Evolutionary conservation across 2,329 filamentous ascomycete species (phyloP).

Genomic region (Didymella segeticola): DNA sequence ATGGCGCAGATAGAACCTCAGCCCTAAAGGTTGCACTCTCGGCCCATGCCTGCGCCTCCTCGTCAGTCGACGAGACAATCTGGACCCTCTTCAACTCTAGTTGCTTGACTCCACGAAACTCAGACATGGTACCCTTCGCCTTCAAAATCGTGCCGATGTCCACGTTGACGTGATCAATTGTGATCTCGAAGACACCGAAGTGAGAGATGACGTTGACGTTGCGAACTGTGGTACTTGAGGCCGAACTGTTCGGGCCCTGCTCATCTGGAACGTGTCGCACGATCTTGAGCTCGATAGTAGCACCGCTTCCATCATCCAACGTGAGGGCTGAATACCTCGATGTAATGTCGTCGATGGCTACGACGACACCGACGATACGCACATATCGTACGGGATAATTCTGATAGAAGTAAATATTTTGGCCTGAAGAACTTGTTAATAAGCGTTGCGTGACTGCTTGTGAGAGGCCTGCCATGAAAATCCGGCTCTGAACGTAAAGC

Average conservation of each 20-base stretch:
- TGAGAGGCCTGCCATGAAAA: constrained; percentile 56
- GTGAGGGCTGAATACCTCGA: constrained; percentile 56
- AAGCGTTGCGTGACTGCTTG: neutral
- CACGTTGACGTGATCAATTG: constrained; percentile 43
- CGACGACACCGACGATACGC: constrained; percentile 53
- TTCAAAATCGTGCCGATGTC: constrained; percentile 61
- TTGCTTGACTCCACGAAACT: constrained; percentile 60
- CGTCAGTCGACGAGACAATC: constrained; percentile 58
- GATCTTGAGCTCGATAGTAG: constrained; percentile 63
- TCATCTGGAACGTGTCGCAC: constrained; percentile 45
- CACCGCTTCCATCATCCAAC: constrained; percentile 68
- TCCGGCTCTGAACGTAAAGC: constrained; percentile 55
- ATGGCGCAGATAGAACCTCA: constrained; percentile 60
- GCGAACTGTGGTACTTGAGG: constrained; percentile 46
- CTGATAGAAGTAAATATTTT: constrained; percentile 62
- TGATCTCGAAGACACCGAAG: constrained; percentile 51
- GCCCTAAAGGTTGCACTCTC: constrained; percentile 58
- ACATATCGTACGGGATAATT: constrained; percentile 61
- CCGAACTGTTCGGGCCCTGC: constrained; percentile 29
- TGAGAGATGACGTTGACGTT: constrained; percentile 49
- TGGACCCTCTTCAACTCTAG: constrained; percentile 61
- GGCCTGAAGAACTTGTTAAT: constrained; percentile 48
- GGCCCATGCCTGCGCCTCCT: constrained; percentile 62
- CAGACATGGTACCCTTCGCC: constrained; percentile 62
- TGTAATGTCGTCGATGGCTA: constrained; percentile 53